Percentiles rank a stretch among this genome's conserved stretches.
These are phyloP conservation scores for Ascobolus immersus DNA, from an alignment of 495 filamentous ascomycete species.

Conservation along the genomic window DNA sequence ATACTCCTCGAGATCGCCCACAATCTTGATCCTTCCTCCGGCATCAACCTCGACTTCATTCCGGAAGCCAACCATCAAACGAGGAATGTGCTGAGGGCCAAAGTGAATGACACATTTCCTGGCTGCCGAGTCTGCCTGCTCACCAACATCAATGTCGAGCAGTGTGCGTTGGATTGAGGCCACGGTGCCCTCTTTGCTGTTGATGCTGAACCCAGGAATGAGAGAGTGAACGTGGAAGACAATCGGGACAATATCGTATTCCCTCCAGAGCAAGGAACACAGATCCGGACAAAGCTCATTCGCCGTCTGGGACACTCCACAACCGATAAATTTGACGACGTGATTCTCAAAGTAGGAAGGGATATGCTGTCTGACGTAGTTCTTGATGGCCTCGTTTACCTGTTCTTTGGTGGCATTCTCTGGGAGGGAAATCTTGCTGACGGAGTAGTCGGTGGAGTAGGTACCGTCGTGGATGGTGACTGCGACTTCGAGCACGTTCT, in stretches of 20 bases:
- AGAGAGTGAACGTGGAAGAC: constrained; percentile 20
- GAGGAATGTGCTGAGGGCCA: constrained; percentile 45
- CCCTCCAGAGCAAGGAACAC: constrained; percentile 50
- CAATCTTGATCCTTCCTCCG: constrained; percentile 18
- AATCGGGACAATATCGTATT: constrained; percentile 53
- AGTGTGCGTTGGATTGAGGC: constrained; percentile 4
- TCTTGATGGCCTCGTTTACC: constrained; percentile 22
- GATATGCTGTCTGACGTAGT: constrained; percentile 29
- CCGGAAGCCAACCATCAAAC: constrained; percentile 47
- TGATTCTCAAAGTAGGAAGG: constrained; percentile 33
- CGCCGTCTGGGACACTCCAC: constrained; percentile 28
- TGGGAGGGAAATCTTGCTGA: constrained; percentile 25
- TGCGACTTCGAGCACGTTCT: constrained; percentile 29
- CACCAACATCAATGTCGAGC: constrained; percentile 33
- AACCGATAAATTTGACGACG: constrained; percentile 40
- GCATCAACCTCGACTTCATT: constrained; percentile 57
- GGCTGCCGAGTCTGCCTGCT: constrained; percentile 68
- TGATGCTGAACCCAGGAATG: constrained; percentile 3
- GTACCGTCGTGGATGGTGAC: constrained; percentile 52
- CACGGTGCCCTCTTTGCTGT: constrained; percentile 15
- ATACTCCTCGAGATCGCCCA: constrained; percentile 38
- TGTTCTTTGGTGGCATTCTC: constrained; percentile 13
- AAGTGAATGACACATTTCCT: constrained; percentile 62
- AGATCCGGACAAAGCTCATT: constrained; percentile 31
- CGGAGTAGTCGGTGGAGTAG: constrained; percentile 51